These are phyloP conservation scores for Dothistroma septosporum DNA, from an alignment of 2,329 filamentous ascomycete species.

Conservation along the genomic window DNA sequence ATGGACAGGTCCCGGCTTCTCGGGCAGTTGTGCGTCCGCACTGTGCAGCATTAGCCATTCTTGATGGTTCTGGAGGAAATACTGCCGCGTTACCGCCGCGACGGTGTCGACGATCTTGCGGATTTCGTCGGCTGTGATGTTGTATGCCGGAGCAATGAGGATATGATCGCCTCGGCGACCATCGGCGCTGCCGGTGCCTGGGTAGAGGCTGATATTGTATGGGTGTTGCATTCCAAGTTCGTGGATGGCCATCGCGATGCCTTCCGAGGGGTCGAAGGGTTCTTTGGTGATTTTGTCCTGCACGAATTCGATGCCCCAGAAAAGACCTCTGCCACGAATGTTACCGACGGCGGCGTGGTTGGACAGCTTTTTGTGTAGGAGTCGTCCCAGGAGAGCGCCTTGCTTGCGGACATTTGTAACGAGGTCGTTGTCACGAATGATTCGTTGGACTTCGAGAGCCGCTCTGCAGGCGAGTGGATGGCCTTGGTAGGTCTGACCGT, in stretches of 20 bases:
- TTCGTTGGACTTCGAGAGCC: constrained; percentile 59
- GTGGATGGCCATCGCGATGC: constrained; percentile 49
- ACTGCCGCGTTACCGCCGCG: constrained; percentile 50
- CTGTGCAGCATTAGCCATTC: constrained; percentile 1
- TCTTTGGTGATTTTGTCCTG: constrained; percentile 52
- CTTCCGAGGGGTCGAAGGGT: constrained; percentile 47
- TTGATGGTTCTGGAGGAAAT: constrained; percentile 30
- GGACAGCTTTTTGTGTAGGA: constrained; percentile 44
- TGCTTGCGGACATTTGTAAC: constrained; percentile 55
- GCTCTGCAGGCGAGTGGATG: constrained; percentile 58
- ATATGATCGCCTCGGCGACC: constrained; percentile 63
- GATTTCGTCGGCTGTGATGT: constrained; percentile 55
- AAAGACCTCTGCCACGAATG: constrained; percentile 58
- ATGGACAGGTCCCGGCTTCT: not conserved
- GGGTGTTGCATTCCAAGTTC: constrained; percentile 46
- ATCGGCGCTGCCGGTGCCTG: constrained; percentile 59
- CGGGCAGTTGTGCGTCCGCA: not conserved
- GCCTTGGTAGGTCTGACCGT: constrained; percentile 62
- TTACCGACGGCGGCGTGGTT: constrained; percentile 54
- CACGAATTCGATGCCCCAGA: constrained; percentile 59
- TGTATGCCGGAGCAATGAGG: constrained; percentile 66
- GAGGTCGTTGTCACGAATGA: constrained; percentile 55
- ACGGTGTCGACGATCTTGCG: constrained; percentile 52
- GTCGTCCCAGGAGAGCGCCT: constrained; percentile 48
- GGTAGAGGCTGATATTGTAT: constrained; percentile 59